Base-by-base conservation (phyloP, 140 eudicot species). In the Oenanthe javanica region DNA sequence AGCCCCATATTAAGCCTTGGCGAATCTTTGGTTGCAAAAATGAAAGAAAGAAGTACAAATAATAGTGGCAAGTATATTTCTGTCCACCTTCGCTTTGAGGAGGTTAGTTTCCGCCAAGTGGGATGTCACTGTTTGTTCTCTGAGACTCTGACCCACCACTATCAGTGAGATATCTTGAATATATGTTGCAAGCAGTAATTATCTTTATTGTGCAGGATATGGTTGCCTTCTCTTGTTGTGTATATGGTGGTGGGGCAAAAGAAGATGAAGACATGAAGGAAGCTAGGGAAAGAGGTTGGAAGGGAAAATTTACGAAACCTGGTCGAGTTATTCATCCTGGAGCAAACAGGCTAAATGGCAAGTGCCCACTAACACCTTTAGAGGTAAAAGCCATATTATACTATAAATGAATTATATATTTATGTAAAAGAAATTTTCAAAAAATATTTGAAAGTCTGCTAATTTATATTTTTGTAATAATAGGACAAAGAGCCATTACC, bases 161-260 rank as follows among this genome's bases (percentile, higher is more conserved):
- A 25, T 27, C 21, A 25, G 23, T 23, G 31, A 52, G 61, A 40
- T 81, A 25, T 55, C 63, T 47, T 42, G 72, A 52, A 72, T 8
- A 72, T 52, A 18, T 46, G 49, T 64, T 50, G 47, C 21, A 10
- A 57, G 54, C 40, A 43, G 36, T 84, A 57, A 48, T 70, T 51
- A 59, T 77, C 45, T 67, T 84, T 72, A 79, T 79, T 71, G 2
- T 77, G 59, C 86, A 95, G 99, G 99, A 95, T 81, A 95, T 95
- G 99, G 96, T 95, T 83, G 99, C 99, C 74, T 95, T 95, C 82
- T 95, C 99, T 78, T 95, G 99, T 79, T 95, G 99, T 86, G 87
- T 90, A 78, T 95, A 90, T 87, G 97, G 93, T 85, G 99, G 99
- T 76, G 97, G 97, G 42, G 85, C 83, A 79, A 80, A 79, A 85